phyloP scores from a whole-genome alignment of 805 yeast species.

The Monosporozyma aerobia region DNA sequence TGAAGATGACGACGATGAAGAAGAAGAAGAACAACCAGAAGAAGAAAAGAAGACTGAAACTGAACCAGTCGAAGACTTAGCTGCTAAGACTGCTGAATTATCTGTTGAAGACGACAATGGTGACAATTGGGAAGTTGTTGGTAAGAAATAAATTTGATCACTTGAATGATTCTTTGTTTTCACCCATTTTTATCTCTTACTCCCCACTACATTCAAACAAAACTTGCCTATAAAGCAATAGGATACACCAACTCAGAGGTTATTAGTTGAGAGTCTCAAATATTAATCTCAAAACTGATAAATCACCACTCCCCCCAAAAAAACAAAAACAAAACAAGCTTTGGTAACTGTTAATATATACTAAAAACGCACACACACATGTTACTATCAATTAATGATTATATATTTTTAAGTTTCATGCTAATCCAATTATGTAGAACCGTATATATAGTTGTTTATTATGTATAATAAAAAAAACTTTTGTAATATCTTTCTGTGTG shows the following conservation, averaged over 20 bases:
- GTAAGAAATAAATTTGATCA: constrained; percentile 27
- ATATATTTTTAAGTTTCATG: not conserved
- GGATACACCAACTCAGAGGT: not conserved
- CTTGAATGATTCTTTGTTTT: not conserved
- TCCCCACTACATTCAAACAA: not conserved
- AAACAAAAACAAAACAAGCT: not conserved
- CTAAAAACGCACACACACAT: not conserved
- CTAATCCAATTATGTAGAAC: not conserved
- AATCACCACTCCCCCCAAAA: not conserved
- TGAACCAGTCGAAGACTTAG: constrained; percentile 18
- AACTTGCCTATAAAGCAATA: not conserved
- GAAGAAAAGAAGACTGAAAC: constrained; percentile 10
- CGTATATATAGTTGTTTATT: not conserved
- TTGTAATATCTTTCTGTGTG: not conserved
- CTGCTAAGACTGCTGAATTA: constrained; percentile 34
- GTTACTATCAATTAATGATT: not conserved
- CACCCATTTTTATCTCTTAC: not conserved
- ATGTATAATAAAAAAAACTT: constrained; percentile 3
- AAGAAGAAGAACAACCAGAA: constrained; percentile 19
- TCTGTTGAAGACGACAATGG: constrained; percentile 31
- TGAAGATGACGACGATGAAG: constrained; percentile 46
- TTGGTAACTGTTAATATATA: not conserved
- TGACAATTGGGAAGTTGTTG: constrained; percentile 41
- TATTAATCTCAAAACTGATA: not conserved
- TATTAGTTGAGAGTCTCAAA: not conserved